Percentiles rank a stretch among this genome's conserved stretches.
Conservation (phyloP, 306 rosid genomes). For the Rosa lucieae region DNA sequence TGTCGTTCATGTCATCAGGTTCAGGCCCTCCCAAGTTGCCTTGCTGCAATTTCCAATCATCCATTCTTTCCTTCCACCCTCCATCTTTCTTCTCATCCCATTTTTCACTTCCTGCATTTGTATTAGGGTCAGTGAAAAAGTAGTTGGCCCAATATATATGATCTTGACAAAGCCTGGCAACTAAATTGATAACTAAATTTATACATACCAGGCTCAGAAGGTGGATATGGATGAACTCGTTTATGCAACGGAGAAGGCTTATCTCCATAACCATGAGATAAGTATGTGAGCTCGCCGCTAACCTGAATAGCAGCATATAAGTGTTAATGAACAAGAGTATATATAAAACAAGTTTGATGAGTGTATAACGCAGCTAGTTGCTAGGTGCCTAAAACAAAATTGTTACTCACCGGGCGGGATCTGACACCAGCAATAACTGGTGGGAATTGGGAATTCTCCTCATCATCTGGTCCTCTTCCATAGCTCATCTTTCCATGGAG, state of each 20-base stretch:
- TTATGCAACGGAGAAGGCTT: slow-evolving; percentile 72
- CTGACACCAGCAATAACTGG: slow-evolving; percentile 39
- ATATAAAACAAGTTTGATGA: neutral
- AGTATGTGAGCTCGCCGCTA: slow-evolving; percentile 57
- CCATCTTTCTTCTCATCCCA: slow-evolving; percentile 66
- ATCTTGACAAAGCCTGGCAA: neutral
- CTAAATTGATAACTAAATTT: neutral
- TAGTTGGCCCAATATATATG: neutral
- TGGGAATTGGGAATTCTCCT: slow-evolving; percentile 53
- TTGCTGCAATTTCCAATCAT: slow-evolving; percentile 82
- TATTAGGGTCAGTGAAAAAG: neutral
- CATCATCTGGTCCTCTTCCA: slow-evolving; percentile 66
- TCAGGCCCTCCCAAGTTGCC: slow-evolving; percentile 77
- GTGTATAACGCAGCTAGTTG: neutral
- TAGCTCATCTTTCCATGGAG: slow-evolving; percentile 75
- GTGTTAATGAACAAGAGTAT: neutral
- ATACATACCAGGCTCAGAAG: slow-evolving; percentile 56
- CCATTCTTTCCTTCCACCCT: slow-evolving; percentile 67
- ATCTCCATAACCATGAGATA: slow-evolving; percentile 50
- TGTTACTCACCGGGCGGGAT: slow-evolving; percentile 32
- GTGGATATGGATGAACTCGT: slow-evolving; percentile 70
- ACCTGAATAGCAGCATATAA: slow-evolving; percentile 43
- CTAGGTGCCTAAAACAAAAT: neutral
- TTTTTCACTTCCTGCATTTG: slow-evolving; percentile 56
- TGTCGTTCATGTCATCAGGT: slow-evolving; percentile 61